These are phyloP conservation scores for Nematodospora valgi DNA, from an alignment of 805 yeast genomes.

Conservation along the genomic window DNA sequence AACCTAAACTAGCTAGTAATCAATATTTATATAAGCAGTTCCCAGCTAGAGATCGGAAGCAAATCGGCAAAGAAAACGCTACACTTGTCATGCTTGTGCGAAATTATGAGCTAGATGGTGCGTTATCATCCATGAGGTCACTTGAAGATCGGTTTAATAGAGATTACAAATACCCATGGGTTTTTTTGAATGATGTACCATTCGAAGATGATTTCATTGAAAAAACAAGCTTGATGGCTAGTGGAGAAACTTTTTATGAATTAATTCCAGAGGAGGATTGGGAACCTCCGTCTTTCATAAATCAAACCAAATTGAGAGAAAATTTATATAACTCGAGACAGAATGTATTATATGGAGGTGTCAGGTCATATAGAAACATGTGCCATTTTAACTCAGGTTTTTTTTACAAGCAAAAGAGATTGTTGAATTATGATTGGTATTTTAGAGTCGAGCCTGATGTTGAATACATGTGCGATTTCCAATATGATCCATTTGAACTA, in stretches of 20 bases:
- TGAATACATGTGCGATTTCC: constrained; percentile 53
- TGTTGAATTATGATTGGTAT: constrained; percentile 49
- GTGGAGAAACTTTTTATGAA: constrained; percentile 39
- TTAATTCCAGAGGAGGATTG: constrained; percentile 39
- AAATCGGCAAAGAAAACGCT: constrained; percentile 69
- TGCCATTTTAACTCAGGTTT: constrained; percentile 74
- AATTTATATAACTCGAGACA: constrained; percentile 18
- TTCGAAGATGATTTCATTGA: constrained; percentile 39
- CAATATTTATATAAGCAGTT: constrained; percentile 20
- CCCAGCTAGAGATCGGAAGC: constrained; percentile 29
- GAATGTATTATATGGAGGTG: constrained; percentile 43
- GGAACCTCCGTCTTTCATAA: constrained; percentile 37
- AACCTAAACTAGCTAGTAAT: constrained; percentile 27
- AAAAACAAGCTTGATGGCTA: constrained; percentile 42
- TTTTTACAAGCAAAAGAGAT: constrained; percentile 46
- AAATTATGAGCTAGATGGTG: constrained; percentile 74
- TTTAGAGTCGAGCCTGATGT: constrained; percentile 64
- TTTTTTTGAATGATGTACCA: constrained; percentile 42
- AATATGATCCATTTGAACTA: constrained; percentile 49
- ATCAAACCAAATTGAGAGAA: constrained; percentile 23
- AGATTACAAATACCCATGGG: constrained; percentile 42
- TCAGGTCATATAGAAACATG: constrained; percentile 56
- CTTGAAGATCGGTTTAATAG: constrained; percentile 42
- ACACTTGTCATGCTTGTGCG: constrained; percentile 84
- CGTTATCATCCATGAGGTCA: constrained; percentile 46